Evolutionary conservation across 805 yeast genomes (phyloP).

Genomic region (Teunomyces funiuensis): DNA sequence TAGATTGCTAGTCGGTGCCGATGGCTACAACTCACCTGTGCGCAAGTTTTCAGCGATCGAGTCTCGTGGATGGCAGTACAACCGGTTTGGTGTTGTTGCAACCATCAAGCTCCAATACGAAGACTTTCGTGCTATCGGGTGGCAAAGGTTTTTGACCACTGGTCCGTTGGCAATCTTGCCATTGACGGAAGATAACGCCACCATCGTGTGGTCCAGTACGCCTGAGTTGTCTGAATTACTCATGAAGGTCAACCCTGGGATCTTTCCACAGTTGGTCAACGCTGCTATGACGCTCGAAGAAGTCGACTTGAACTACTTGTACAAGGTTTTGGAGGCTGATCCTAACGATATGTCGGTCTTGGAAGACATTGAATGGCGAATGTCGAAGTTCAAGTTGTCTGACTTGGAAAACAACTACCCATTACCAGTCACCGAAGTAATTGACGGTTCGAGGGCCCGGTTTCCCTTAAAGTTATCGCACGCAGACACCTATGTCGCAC

Average conservation of each 20-base stretch:
- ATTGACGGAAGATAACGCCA: slow-evolving; percentile 80
- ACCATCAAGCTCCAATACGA: slow-evolving; percentile 74
- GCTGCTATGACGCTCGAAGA: slow-evolving; percentile 83
- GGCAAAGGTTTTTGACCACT: slow-evolving; percentile 88
- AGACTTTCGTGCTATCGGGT: slow-evolving; percentile 71
- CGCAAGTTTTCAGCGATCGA: slow-evolving; percentile 77
- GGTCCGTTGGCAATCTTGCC: slow-evolving; percentile 95
- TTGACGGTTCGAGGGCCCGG: slow-evolving; percentile 69
- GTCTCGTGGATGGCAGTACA: slow-evolving; percentile 90
- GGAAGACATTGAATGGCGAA: slow-evolving; percentile 75
- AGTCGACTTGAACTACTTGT: slow-evolving; percentile 74
- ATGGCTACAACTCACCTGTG: slow-evolving; percentile 93
- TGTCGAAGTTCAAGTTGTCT: slow-evolving; percentile 39
- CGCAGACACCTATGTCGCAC: slow-evolving; percentile 83
- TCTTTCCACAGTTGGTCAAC: slow-evolving; percentile 71
- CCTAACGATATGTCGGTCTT: slow-evolving; percentile 49
- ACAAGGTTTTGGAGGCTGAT: slow-evolving; percentile 36
- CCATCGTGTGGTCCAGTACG: slow-evolving; percentile 90
- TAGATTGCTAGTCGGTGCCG: slow-evolving; percentile 88
- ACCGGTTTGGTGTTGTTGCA: slow-evolving; percentile 90
- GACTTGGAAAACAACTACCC: slow-evolving; percentile 65
- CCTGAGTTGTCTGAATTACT: slow-evolving; percentile 70
- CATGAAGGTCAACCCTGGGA: slow-evolving; percentile 54
- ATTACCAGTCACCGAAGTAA: slow-evolving; percentile 57
- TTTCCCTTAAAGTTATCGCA: slow-evolving; percentile 89